Percentiles rank a stretch among this genome's conserved stretches.
phyloP scores from a whole-genome alignment of 495 filamentous ascomycete species.

The Letharia lupina region DNA sequence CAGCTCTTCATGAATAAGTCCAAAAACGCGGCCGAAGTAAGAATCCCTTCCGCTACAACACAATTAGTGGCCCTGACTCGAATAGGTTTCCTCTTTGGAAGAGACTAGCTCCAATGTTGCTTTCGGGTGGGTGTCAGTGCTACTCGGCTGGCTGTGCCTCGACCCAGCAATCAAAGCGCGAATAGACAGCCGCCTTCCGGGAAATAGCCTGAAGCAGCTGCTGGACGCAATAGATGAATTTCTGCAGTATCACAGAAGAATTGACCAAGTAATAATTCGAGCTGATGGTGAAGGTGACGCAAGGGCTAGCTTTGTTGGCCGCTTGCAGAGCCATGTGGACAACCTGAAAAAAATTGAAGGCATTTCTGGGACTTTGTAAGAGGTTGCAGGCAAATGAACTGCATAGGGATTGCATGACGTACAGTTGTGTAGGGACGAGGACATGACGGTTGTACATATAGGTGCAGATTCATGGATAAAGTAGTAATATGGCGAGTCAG shows the following conservation, averaged over 20 bases:
- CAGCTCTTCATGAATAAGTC: constrained; percentile 35
- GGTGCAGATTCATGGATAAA: not conserved
- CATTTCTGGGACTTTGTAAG: not conserved
- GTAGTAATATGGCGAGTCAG: not conserved
- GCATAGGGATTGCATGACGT: not conserved
- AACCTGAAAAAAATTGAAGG: constrained; percentile 29
- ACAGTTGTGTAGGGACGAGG: not conserved
- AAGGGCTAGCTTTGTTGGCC: constrained; percentile 47
- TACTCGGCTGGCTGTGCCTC: constrained; percentile 73
- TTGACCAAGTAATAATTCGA: constrained; percentile 46
- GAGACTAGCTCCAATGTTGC: constrained; percentile 82
- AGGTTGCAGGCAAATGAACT: not conserved
- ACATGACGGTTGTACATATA: not conserved
- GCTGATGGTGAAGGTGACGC: constrained; percentile 29
- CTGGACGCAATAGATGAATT: constrained; percentile 84
- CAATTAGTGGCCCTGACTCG: constrained; percentile 4
- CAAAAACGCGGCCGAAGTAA: constrained; percentile 41
- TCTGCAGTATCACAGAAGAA: constrained; percentile 63
- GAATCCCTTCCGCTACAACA: constrained; percentile 11
- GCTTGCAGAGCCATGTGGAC: constrained; percentile 46
- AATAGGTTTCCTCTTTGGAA: constrained; percentile 72
- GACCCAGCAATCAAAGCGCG: constrained; percentile 41
- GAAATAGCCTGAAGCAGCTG: constrained; percentile 52
- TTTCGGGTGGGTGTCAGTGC: constrained; percentile 80
- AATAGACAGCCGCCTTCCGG: constrained; percentile 46